Evolutionary conservation across 768 basidiomycete genomes (phyloP).

Genomic region (Suillus tomentosus): DNA sequence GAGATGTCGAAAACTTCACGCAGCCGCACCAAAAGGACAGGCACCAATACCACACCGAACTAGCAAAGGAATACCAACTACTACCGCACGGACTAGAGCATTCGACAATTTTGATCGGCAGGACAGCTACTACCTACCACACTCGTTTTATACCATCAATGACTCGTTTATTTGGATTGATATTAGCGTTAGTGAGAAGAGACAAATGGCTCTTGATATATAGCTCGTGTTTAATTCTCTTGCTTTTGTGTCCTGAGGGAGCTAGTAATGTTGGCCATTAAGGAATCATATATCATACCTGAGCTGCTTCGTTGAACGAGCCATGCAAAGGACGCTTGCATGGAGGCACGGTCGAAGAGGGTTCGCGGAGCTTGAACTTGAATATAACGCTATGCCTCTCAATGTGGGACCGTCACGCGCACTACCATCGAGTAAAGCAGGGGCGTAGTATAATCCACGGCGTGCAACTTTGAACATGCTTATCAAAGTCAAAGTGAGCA

Average conservation of each 20-base stretch:
- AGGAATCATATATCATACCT: neutral
- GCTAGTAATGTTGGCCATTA: neutral
- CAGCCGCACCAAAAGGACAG: neutral
- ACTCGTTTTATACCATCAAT: neutral
- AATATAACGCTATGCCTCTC: neutral
- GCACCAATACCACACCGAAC: neutral
- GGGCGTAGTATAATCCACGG: neutral
- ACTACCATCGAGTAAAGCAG: neutral
- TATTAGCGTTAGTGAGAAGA: neutral
- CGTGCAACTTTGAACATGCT: conserved; percentile 51
- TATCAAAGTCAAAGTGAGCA: conserved; percentile 85
- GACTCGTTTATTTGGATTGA: neutral
- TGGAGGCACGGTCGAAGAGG: neutral
- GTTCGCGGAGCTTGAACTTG: neutral
- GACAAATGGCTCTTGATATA: neutral
- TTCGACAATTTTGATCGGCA: neutral
- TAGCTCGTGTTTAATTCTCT: neutral
- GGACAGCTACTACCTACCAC: neutral
- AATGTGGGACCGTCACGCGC: no score
- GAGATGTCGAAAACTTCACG: no score
- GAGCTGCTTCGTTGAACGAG: neutral
- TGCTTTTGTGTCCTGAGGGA: neutral
- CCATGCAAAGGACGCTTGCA: neutral
- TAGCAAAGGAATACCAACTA: neutral
- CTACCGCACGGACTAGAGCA: neutral